phyloP scores from a whole-genome alignment of 768 basidiomycete genomes.

The Boletus huronensis region DNA sequence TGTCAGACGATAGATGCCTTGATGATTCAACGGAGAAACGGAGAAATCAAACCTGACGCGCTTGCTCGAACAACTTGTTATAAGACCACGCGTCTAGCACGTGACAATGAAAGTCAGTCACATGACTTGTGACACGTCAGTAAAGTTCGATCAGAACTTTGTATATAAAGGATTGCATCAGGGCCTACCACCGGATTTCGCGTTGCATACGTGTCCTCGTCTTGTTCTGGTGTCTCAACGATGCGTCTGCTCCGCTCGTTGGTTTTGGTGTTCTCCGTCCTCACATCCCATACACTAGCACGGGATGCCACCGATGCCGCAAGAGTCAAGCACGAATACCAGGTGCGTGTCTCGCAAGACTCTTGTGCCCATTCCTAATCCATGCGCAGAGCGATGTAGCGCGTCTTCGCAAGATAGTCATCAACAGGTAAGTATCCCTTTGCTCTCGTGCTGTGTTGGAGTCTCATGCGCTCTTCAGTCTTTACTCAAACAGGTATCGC shows the following conservation, averaged over 20 bases:
- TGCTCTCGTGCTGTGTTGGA: background rate
- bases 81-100: conserved; percentile 14
- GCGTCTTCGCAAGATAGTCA: conserved; percentile 88
- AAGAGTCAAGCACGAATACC: conserved; percentile 66
- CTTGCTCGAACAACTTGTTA: too few relatives aligned
- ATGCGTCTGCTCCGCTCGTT: conserved; percentile 61
- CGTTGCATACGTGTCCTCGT: background rate
- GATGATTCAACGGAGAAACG: background rate
- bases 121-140: conserved; percentile 51
- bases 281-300: conserved; percentile 45
- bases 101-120: conserved; percentile 26
- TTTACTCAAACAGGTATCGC: conserved; percentile 75
- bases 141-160: conserved; percentile 1
- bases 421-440: conserved; percentile 60
- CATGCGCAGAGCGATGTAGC: conserved; percentile 80
- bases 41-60: background rate
- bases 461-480: conserved; percentile 41
- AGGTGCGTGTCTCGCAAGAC: conserved; percentile 42
- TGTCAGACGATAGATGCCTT: background rate
- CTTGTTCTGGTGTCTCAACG: conserved; percentile 13
- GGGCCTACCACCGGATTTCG: background rate
- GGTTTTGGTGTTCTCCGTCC: conserved; percentile 44
- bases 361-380: background rate
- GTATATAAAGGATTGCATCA: background rate
- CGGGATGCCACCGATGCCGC: conserved; percentile 41